Percentiles rank a stretch among this genome's conserved stretches.
phyloP scores from a whole-genome alignment of 2,329 filamentous ascomycete genomes.

The Clonostachys sp. region DNA sequence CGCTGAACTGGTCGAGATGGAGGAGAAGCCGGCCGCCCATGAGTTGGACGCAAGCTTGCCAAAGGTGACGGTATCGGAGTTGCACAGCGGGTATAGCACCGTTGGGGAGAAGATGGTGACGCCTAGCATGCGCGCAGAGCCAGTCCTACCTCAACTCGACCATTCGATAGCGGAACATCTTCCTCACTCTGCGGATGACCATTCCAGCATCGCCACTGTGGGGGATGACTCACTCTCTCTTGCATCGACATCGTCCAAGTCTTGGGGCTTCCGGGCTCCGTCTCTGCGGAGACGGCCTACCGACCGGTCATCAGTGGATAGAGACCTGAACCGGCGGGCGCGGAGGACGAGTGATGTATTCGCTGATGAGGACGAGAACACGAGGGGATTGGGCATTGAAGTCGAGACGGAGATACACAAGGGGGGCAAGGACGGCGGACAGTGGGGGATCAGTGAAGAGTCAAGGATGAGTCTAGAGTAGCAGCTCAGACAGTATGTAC shows the following conservation, averaged over 20 bases:
- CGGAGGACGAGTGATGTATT: slow-evolving; percentile 35
- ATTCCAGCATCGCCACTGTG: slow-evolving; percentile 9
- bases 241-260: slow-evolving; percentile 42
- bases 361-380: slow-evolving; percentile 37
- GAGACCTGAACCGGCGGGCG: slow-evolving; percentile 21
- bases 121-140: slow-evolving; percentile 6
- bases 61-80: slow-evolving; percentile 14
- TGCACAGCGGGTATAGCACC: slow-evolving; percentile 24
- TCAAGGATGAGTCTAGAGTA: slow-evolving; percentile 78
- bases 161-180: neutral
- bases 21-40: slow-evolving; percentile 19
- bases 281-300: slow-evolving; percentile 12
- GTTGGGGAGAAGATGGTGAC: slow-evolving; percentile 29
- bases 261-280: slow-evolving; percentile 29
- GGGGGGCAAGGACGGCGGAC: slow-evolving; percentile 47
- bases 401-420: slow-evolving; percentile 49
- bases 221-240: slow-evolving; percentile 38
- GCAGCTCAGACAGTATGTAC: neutral
- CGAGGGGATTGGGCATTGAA: slow-evolving; percentile 32
- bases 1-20: slow-evolving; percentile 83
- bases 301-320: slow-evolving; percentile 9
- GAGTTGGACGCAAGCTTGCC: slow-evolving; percentile 31
- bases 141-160: slow-evolving; percentile 5
- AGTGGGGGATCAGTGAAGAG: slow-evolving; percentile 82
- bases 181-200: slow-evolving; percentile 11